Evolutionary conservation across 495 filamentous ascomycete genomes (phyloP).

Genomic region (Antarctomyces pellizariae): DNA sequence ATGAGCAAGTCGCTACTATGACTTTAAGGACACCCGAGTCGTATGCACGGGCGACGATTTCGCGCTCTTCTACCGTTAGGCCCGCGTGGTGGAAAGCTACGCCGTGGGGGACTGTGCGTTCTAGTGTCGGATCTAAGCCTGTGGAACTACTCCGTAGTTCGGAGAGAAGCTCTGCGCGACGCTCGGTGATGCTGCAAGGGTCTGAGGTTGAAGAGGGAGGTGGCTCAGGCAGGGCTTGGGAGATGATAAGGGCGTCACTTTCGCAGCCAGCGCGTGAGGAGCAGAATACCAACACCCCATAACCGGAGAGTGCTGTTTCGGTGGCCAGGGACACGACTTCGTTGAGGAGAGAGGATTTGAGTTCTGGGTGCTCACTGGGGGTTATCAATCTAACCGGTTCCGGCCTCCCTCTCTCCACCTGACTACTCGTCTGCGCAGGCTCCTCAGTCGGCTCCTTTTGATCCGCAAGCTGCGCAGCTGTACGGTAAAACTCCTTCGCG

Average conservation of each 20-base stretch:
- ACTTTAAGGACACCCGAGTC: slow-evolving; percentile 46
- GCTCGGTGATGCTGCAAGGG: slow-evolving; percentile 30
- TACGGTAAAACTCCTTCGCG: slow-evolving; percentile 36
- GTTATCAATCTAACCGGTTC: slow-evolving; percentile 26
- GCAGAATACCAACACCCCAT: slow-evolving; percentile 57
- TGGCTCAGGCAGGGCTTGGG: slow-evolving; percentile 35
- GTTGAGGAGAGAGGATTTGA: slow-evolving; percentile 40
- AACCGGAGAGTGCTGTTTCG: slow-evolving; percentile 40
- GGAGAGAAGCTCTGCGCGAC: slow-evolving; percentile 38
- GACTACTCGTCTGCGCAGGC: slow-evolving; percentile 2
- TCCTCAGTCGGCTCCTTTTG: slow-evolving; percentile 17
- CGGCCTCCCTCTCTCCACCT: too few species aligned
- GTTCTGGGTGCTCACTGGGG: slow-evolving; percentile 30
- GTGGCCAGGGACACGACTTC: slow-evolving; percentile 43
- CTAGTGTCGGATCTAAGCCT: slow-evolving; percentile 43
- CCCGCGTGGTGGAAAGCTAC: slow-evolving; percentile 70
- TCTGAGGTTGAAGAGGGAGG: too few species aligned
- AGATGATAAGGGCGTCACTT: slow-evolving; percentile 35
- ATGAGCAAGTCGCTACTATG: slow-evolving; percentile 59
- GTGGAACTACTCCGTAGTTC: slow-evolving; percentile 42
- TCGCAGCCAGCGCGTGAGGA: slow-evolving; percentile 43
- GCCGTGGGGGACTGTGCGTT: slow-evolving; percentile 37
- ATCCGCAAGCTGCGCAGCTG: slow-evolving; percentile 27
- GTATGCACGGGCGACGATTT: slow-evolving; percentile 49
- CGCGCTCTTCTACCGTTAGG: slow-evolving; percentile 58